phyloP scores from a whole-genome alignment of 768 basidiomycete species.

The Russula dissimulans region DNA sequence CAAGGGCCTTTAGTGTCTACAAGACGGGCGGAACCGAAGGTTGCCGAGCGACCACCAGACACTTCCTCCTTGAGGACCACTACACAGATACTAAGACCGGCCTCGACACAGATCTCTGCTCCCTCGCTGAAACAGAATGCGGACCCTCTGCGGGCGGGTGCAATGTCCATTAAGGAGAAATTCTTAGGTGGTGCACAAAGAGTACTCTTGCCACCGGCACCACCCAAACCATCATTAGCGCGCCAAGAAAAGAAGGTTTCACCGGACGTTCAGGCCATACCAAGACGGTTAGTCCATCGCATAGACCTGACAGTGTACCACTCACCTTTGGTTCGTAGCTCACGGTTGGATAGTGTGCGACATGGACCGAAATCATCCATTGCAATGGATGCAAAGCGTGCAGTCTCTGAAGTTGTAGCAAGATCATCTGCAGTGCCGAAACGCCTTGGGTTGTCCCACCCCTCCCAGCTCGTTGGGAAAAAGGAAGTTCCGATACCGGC shows the following conservation, averaged over 20 bases:
- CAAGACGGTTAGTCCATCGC: conserved; percentile 1
- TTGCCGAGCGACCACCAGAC: not conserved
- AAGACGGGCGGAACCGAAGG: not conserved
- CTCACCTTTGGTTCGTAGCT: not conserved
- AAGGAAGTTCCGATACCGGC: not conserved
- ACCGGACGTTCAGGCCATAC: not conserved
- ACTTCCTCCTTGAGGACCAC: not conserved
- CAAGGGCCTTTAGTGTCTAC: not conserved
- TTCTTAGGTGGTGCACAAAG: conserved; percentile 10
- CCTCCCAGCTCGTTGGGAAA: not conserved
- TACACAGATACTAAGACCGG: conserved; percentile 11
- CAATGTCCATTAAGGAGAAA: conserved; percentile 11
- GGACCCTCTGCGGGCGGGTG: conserved; percentile 1
- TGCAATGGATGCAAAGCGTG: conserved; percentile 4
- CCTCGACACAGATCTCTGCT: not conserved
- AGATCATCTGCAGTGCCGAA: not conserved
- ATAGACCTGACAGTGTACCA: not conserved
- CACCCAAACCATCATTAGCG: not conserved
- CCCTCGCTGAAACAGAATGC: not conserved
- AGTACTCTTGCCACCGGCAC: not conserved
- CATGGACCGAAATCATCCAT: conserved; percentile 10
- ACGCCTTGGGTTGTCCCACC: not conserved
- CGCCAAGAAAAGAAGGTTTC: not conserved
- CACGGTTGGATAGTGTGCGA: conserved; percentile 9
- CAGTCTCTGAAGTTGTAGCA: not conserved